phyloP scores from a whole-genome alignment of 2,329 filamentous ascomycete genomes.

The Talaromyces marneffei region DNA sequence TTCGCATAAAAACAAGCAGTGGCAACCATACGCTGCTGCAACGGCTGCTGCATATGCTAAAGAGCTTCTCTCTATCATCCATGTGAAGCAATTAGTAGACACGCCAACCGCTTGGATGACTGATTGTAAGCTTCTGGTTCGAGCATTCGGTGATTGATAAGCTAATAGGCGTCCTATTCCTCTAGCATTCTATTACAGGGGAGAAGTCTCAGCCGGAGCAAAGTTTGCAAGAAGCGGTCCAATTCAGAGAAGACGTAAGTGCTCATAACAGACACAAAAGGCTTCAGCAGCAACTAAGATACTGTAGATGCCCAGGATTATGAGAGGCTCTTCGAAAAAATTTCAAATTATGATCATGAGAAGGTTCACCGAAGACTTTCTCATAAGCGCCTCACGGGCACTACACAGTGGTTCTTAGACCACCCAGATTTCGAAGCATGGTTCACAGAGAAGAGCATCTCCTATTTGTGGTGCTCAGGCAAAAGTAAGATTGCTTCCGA shows the following conservation, averaged over 20 bases:
- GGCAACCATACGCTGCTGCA: background rate
- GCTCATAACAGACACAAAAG: background rate
- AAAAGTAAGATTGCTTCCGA: slow-evolving; percentile 17
- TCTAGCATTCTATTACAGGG: background rate
- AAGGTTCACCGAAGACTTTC: slow-evolving; percentile 18
- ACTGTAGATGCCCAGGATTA: slow-evolving; percentile 7
- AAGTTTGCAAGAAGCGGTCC: background rate
- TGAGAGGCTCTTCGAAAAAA: slow-evolving; percentile 10
- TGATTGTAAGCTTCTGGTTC: background rate
- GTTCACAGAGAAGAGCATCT: slow-evolving; percentile 14
- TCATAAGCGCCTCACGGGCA: slow-evolving; percentile 18
- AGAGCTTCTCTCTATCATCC: background rate
- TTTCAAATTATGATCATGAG: slow-evolving; percentile 20
- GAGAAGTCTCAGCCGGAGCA: background rate
- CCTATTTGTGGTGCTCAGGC: slow-evolving; percentile 20
- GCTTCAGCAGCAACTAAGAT: background rate
- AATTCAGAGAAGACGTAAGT: background rate
- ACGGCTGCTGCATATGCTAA: background rate
- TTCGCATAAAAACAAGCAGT: background rate
- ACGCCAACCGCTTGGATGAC: background rate
- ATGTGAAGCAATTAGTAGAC: background rate
- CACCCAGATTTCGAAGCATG: slow-evolving; percentile 18
- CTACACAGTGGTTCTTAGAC: slow-evolving; percentile 17
- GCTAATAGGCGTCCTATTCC: background rate
- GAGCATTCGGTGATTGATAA: background rate